Evolutionary conservation across 2,329 filamentous ascomycete species (phyloP), one percentile per base, ranked within the genome.

Genomic region (Coleophoma cylindrospora): DNA sequence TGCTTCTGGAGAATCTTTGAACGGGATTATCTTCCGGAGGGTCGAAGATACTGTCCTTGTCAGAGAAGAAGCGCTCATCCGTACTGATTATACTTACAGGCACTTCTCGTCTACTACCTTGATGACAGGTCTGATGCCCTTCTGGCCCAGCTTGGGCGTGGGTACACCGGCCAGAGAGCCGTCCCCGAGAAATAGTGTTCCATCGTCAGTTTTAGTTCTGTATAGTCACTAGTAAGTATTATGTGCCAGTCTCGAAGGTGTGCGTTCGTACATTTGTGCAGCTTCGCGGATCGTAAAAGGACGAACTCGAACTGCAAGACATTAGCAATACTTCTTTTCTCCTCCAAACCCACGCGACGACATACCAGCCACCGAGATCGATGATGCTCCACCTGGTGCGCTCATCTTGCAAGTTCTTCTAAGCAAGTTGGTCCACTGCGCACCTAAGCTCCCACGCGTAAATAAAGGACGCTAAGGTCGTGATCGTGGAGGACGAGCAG

Each of bases 51-150:
- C 94, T 97, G 66, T 21, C 22, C 37, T 50, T 33, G 56, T 61
- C 43, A 57, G 54, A 47, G 36, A 43, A 45, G 13, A 17, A 15
- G 4, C 4, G 27, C 33, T 6, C 8, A 14, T 11, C 15, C n/a
- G 12, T 38, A 7, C 8, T 27, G 27, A 37, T 40, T 15, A 41
- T 47, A 77, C 89, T 60, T 80, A 97, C 94, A 99, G 74, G 74
- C 94, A 97, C 64, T 89, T 88, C 66, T 96, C 91, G 65, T 99
- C 95, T 48, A 99, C 81, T 17, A 99, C 91, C 70, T 96, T 97
- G 71, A 99, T 88, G 48, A 99, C 91, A 1, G 89, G 85, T 61
- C 91, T 80, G 50, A 99, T 84, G 8, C 95, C 94, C 63, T 91
- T 91, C 60, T 89, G 84, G 54, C 86, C 83, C 33, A 96, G 79